Base-by-base conservation (phyloP, 164 flowering plant genomes). In the Nymphaea thermarum region DNA sequence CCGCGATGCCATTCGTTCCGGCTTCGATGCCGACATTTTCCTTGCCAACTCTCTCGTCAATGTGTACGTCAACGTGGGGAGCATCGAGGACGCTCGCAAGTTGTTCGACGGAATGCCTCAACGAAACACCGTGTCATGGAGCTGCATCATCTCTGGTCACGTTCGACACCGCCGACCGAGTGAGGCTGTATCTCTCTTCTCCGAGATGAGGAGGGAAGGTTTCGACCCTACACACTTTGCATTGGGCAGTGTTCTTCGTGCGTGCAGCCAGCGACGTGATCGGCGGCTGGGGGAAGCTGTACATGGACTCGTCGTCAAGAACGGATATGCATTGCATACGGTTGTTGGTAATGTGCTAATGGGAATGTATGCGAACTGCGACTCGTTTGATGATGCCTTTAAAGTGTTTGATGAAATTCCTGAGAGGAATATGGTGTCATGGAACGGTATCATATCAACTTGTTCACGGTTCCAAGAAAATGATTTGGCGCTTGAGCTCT, bases 401-500 rank as follows among this genome's bases (percentile, higher is more conserved):
- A 71, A 71, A 62, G 87, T 82, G 60, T 93, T 93, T 82, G 84
- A 84, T 70, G 88, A 65, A 57, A 83, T 90, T 64, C 60, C 43
- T n/a, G 16, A 45, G 18, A 89, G 65, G 67, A 84, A 81, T 79
- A 84, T 78, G 2, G 74, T 80, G 55, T 84, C 97, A 5, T 93
- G 96, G 91, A 93, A 89, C 71, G 84, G 89, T 6, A 83, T 89
- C 7, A 86, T 93, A 62, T 87, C 97, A 6, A 86, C 87, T 61
- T 90, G 81, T 73, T 83, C 87, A 14, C 84, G 79, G 59, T 76
- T 78, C 67, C 87, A 86, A 44, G 84, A 88, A 77, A 78, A 76
- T 41, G 25, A 45, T 59, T 75, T 83, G 67, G 85, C 82, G 7
- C 85, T 86, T 72, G 77, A 78, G 64, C 75, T 89, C 18, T 84